phyloP scores from a whole-genome alignment of 805 yeast species.

The Vanderwaltozyma verrucispora region DNA sequence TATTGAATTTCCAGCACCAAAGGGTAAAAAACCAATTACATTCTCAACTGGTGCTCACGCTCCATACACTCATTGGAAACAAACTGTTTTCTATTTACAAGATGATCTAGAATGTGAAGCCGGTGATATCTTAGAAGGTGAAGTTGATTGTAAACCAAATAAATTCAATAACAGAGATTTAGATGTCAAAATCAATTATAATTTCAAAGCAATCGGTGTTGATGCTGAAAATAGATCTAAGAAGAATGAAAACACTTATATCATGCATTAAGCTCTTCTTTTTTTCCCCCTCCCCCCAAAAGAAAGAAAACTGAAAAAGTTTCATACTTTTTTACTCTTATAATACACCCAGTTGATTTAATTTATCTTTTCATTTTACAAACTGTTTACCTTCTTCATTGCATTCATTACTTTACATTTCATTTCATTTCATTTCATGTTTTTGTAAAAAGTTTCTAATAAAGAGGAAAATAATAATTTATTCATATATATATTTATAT shows the following conservation, averaged over 20 bases:
- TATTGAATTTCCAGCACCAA: slow-evolving; percentile 62
- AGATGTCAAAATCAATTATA: slow-evolving; percentile 61
- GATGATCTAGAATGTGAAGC: slow-evolving; percentile 66
- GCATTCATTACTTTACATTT: too few species aligned
- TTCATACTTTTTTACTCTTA: too few species aligned
- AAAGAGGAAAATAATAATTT: too few species aligned
- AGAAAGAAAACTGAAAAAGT: too few species aligned
- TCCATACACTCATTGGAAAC: slow-evolving; percentile 97
- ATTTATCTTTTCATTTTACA: too few species aligned
- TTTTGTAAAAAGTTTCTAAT: too few species aligned
- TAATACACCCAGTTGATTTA: too few species aligned
- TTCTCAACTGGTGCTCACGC: slow-evolving; percentile 95
- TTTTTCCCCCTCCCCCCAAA: too few species aligned
- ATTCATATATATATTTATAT: too few species aligned
- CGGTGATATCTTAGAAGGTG: slow-evolving; percentile 70
- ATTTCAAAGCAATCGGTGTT: slow-evolving; percentile 33
- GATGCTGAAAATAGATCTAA: slow-evolving; percentile 45
- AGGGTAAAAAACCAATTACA: slow-evolving; percentile 45
- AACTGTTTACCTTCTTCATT: too few species aligned
- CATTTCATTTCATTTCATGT: too few species aligned
- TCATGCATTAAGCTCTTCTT: slow-evolving; percentile 44
- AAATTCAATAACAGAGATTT: slow-evolving; percentile 74
- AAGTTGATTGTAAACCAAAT: slow-evolving; percentile 69
- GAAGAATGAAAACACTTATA: slow-evolving; percentile 52
- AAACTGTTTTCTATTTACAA: slow-evolving; percentile 83